Evolutionary conservation across 805 yeast genomes (phyloP).

Genomic region (Limtongia smithiae): DNA sequence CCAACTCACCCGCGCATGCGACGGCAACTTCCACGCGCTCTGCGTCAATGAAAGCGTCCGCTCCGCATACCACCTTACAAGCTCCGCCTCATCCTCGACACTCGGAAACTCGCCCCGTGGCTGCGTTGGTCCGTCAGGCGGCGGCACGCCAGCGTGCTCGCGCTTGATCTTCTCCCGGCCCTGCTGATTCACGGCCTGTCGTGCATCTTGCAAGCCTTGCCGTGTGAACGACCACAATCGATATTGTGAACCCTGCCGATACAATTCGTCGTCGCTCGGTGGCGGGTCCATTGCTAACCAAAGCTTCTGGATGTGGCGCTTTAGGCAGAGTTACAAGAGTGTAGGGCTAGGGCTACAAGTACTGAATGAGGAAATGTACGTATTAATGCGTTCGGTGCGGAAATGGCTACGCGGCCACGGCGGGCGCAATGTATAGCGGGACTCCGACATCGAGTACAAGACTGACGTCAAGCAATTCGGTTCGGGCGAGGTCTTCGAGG

Average conservation of each 20-base stretch:
- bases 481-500: slow-evolving; percentile 73
- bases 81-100: slow-evolving; percentile 64
- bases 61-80: slow-evolving; percentile 68
- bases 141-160: slow-evolving; percentile 29
- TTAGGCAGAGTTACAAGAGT: too few species aligned
- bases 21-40: slow-evolving; percentile 77
- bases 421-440: slow-evolving; percentile 9
- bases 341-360: too few species aligned
- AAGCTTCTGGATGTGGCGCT: too few species aligned
- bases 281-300: not conserved
- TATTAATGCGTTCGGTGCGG: too few species aligned
- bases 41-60: slow-evolving; percentile 67
- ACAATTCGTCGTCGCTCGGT: slow-evolving; percentile 68
- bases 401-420: too few species aligned
- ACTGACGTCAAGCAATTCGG: slow-evolving; percentile 74
- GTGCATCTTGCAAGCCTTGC: slow-evolving; percentile 50
- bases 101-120: slow-evolving; percentile 48
- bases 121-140: slow-evolving; percentile 13
- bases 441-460: slow-evolving; percentile 70
- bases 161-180: slow-evolving; percentile 35
- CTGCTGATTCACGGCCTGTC: slow-evolving; percentile 54
- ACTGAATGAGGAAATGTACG: too few species aligned
- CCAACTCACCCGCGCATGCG: slow-evolving; percentile 60
- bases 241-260: slow-evolving; percentile 81
- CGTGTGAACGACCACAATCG: slow-evolving; percentile 78